phyloP scores from a whole-genome alignment of 73 alveolate genomes.

The Paraurostyla sp. region DNA sequence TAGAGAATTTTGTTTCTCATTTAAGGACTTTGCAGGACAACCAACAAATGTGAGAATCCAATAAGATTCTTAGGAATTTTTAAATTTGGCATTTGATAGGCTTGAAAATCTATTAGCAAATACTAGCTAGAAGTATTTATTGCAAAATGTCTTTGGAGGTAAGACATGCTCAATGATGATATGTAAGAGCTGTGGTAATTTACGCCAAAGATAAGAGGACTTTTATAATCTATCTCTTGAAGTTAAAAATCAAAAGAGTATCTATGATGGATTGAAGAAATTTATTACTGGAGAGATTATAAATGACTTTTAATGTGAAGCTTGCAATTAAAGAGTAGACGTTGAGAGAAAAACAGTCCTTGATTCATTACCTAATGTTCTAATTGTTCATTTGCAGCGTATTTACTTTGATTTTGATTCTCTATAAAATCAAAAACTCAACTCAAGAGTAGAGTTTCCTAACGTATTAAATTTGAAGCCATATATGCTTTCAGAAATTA shows the following conservation, averaged over 20 bases:
- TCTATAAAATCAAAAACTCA: conserved; percentile 47
- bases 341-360: conserved; percentile 60
- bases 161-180: conserved; percentile 58
- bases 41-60: conserved; percentile 64
- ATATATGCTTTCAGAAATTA: conserved; percentile 64
- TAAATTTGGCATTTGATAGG: conserved; percentile 65
- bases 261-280: conserved; percentile 72
- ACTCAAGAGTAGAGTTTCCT: conserved; percentile 78
- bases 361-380: conserved; percentile 73
- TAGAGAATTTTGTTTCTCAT: conserved; percentile 71
- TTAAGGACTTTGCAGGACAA: conserved; percentile 60
- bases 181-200: conserved; percentile 72
- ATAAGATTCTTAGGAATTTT: conserved; percentile 77
- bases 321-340: conserved; percentile 63
- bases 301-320: conserved; percentile 74
- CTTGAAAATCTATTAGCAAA: conserved; percentile 51
- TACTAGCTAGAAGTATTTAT: conserved; percentile 72
- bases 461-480: conserved; percentile 65
- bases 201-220: conserved; percentile 29
- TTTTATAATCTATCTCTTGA: conserved; percentile 65
- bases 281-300: conserved; percentile 69
- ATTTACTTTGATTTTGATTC: conserved; percentile 61
- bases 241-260: conserved; percentile 58
- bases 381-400: conserved; percentile 73
- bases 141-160: conserved; percentile 72